These are phyloP conservation scores for Lactifluus piperatus DNA, from an alignment of 768 basidiomycete genomes.

Conservation along the genomic window DNA sequence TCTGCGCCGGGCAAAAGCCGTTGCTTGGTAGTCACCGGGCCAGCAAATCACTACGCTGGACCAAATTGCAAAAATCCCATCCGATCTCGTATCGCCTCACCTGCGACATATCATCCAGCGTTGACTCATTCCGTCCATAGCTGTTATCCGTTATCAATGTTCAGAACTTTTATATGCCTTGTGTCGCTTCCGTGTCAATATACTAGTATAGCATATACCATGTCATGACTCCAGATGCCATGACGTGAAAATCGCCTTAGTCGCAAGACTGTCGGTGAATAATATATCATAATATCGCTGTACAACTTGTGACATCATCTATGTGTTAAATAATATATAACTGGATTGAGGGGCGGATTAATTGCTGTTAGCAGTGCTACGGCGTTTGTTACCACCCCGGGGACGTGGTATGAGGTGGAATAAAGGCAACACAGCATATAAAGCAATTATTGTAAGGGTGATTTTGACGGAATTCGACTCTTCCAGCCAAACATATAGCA, in stretches of 20 bases:
- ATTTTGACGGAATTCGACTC: slow-evolving; percentile 12
- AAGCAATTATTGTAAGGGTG: slow-evolving; percentile 4
- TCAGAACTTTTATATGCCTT: not conserved
- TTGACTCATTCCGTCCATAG: not conserved
- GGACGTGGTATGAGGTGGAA: slow-evolving; percentile 7
- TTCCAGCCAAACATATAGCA: slow-evolving; percentile 13
- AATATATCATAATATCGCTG: not conserved
- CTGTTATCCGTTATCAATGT: not conserved
- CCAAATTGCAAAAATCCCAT: slow-evolving; percentile 18
- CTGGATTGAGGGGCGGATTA: not conserved
- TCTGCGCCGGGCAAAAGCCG: too few species aligned
- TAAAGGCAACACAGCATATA: slow-evolving; percentile 7
- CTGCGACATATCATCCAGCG: slow-evolving; percentile 14
- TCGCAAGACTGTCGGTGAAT: not conserved
- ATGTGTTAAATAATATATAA: too few species aligned
- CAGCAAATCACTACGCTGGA: too few species aligned
- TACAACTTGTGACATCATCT: not conserved
- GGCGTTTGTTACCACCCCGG: not conserved
- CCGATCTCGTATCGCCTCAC: slow-evolving; percentile 18
- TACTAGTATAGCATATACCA: not conserved
- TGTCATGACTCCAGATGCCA: not conserved
- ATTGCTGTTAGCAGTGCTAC: not conserved
- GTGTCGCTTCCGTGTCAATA: not conserved
- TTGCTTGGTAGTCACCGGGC: too few species aligned
- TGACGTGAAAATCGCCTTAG: not conserved